Percentiles rank a stretch among this genome's conserved stretches.
phyloP scores from a whole-genome alignment of 163 green algal species.

The Coccomyxa subellipsoidea region DNA sequence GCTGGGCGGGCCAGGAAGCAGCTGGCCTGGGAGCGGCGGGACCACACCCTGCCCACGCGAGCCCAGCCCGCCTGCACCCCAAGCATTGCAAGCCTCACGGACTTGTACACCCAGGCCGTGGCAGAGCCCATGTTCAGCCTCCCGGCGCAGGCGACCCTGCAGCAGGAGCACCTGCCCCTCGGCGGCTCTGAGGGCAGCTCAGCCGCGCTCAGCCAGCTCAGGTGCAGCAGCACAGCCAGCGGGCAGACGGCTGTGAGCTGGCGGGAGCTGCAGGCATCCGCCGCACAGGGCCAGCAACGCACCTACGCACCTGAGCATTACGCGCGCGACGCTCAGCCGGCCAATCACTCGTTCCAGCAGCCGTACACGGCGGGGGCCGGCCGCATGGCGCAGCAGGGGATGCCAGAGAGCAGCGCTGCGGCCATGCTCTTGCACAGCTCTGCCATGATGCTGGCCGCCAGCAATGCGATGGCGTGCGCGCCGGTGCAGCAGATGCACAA shows the following conservation, averaged over 20 bases:
- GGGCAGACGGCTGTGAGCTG: not conserved
- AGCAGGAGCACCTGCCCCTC: not conserved
- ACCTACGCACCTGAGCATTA: not conserved
- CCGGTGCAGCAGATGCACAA: not conserved
- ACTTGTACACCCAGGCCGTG: not conserved
- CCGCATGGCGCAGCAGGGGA: not conserved
- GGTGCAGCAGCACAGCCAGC: not conserved
- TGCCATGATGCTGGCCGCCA: not conserved
- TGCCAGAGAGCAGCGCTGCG: not conserved
- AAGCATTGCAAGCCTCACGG: not conserved
- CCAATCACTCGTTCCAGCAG: not conserved
- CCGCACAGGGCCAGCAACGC: not conserved
- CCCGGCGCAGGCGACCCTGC: too few species aligned
- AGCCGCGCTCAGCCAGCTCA: not conserved
- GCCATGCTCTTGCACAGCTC: not conserved
- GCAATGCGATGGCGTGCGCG: not conserved
- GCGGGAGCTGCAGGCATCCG: not conserved
- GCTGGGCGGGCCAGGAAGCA: not conserved
- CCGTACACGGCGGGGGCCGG: too few species aligned
- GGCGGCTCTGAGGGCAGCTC: too few species aligned
- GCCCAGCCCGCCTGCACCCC: not conserved
- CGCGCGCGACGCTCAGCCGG: not conserved
- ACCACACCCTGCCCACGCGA: not conserved
- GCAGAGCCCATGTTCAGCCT: too few species aligned
- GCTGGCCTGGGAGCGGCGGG: not conserved